phyloP scores from a whole-genome alignment of 2,329 filamentous ascomycete species.

The Neoscytalidium dimidiatum region DNA sequence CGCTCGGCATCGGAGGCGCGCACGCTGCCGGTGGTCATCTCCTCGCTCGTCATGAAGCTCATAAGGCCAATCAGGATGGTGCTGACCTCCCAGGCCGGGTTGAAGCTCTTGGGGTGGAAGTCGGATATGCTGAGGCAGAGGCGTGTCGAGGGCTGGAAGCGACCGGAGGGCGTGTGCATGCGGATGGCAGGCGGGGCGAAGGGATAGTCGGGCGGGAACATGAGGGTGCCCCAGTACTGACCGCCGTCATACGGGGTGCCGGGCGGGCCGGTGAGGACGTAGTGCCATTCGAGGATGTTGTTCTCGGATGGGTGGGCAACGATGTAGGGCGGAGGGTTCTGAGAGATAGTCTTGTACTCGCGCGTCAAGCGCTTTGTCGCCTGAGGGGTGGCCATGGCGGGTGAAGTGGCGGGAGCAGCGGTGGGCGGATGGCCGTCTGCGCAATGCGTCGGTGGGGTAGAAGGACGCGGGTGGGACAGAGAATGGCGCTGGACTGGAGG shows the following conservation, averaged over 20 bases:
- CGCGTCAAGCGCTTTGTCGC: conserved; percentile 55
- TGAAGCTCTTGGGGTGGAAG: conserved; percentile 97
- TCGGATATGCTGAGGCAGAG: conserved; percentile 95
- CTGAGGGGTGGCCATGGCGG: conserved; percentile 41
- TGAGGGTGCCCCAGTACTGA: conserved; percentile 96
- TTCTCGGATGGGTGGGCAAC: conserved; percentile 83
- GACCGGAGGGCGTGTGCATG: conserved; percentile 96
- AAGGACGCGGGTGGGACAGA: not conserved
- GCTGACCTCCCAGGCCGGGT: conserved; percentile 96
- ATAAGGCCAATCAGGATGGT: conserved; percentile 93
- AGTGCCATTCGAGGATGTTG: conserved; percentile 95
- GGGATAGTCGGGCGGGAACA: conserved; percentile 95
- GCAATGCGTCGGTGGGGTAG: conserved; percentile 9
- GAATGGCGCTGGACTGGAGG: not conserved
- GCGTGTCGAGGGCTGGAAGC: conserved; percentile 89
- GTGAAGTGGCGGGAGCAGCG: conserved; percentile 10
- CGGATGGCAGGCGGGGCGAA: conserved; percentile 96
- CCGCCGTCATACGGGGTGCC: conserved; percentile 91
- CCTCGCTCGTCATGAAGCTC: conserved; percentile 97
- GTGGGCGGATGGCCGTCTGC: conserved; percentile 6
- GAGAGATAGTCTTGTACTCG: conserved; percentile 65
- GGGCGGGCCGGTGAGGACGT: conserved; percentile 91
- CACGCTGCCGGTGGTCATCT: conserved; percentile 95
- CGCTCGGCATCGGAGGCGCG: conserved; percentile 76
- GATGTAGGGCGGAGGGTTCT: conserved; percentile 86